Base-by-base conservation (phyloP, 1,284 basidiomycete genomes). In the Coniferiporia weirii region DNA sequence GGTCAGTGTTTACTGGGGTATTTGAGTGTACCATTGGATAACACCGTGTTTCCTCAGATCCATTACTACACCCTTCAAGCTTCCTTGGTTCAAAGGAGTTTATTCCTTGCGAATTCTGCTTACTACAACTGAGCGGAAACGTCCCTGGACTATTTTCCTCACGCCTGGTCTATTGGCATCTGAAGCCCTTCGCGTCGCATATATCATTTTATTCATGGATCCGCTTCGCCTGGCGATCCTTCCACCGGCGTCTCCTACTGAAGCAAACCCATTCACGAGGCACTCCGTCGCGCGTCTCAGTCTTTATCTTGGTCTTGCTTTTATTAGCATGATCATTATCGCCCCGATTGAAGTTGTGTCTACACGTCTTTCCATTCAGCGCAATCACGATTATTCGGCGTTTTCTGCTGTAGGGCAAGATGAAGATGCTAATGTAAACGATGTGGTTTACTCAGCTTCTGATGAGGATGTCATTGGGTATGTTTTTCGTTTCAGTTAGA, bases 401-500 rank as follows among this genome's bases (percentile, higher is more conserved):
- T 87, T 82, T 66, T 85, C 88, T 64, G 85, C 86, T 0, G 83
- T 88, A 19, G 74, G 82, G 13, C 85, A 90, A 66, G 85, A 89
- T 63, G 82, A 83, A 32, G 86, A 87, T 56, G 83, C 82, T 1
- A 87, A 89, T 65, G 76, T 75, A 3, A 86, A 89, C 61, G 83
- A 87, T 59, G 71, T 73, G 7, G 85, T 89, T 62, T 94, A 87
- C 67, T 81, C 85, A 34, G 91, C 89, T 4, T 76, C 79, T 13
- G 85, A 88, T 34, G 93, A 95, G 70, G 93, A 95, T 68, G 93
- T 96, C 9, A 93, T 96, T 65, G 91, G 91, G 85, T 87, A 58
- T 63, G 79, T 32, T 20, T 13, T 43, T 27, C 45, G 32, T 17
- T 46, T 19, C 15, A 27, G 27, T 46, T 46, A n/a, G 9, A 3